Conservation (phyloP, 805 yeast species). For the Metschnikowia chrysomelidarum region DNA sequence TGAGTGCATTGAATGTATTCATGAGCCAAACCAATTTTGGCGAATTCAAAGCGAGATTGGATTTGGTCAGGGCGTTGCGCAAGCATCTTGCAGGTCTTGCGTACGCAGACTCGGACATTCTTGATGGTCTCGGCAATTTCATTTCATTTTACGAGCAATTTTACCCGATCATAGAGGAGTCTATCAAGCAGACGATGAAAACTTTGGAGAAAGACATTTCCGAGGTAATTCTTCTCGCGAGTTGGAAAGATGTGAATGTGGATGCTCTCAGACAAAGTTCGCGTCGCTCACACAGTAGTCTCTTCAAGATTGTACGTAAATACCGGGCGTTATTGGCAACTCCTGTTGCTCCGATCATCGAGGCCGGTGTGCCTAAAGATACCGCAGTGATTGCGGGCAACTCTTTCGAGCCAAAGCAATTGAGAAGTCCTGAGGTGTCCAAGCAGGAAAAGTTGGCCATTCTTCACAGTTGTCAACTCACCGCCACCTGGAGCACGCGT, state of each 20-base stretch:
- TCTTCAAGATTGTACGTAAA: slow-evolving; percentile 81
- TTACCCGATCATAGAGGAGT: slow-evolving; percentile 43
- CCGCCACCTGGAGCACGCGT: slow-evolving; percentile 54
- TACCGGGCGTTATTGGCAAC: slow-evolving; percentile 63
- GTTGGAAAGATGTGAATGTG: slow-evolving; percentile 96
- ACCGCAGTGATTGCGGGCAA: slow-evolving; percentile 3
- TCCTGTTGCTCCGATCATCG: slow-evolving; percentile 54
- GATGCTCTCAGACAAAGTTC: slow-evolving; percentile 95
- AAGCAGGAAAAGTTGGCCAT: slow-evolving; percentile 14
- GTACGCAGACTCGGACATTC: slow-evolving; percentile 20
- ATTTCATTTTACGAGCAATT: slow-evolving; percentile 69
- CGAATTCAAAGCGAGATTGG: slow-evolving; percentile 60
- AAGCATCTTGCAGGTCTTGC: slow-evolving; percentile 40
- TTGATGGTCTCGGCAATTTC: slow-evolving; percentile 53
- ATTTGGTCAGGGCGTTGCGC: slow-evolving; percentile 62
- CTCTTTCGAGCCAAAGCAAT: slow-evolving; percentile 2
- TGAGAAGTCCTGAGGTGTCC: slow-evolving; percentile 7
- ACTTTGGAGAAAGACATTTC: slow-evolving; percentile 72
- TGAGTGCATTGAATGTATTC: slow-evolving; percentile 66
- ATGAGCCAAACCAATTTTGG: slow-evolving; percentile 76
- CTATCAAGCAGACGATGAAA: slow-evolving; percentile 46
- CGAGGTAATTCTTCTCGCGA: slow-evolving; percentile 84
- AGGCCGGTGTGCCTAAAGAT: slow-evolving; percentile 47
- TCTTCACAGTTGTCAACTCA: slow-evolving; percentile 25
- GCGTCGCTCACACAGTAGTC: slow-evolving; percentile 76